Evolutionary conservation across 805 yeast genomes (phyloP).

Genomic region (Yarrowia deformans): DNA sequence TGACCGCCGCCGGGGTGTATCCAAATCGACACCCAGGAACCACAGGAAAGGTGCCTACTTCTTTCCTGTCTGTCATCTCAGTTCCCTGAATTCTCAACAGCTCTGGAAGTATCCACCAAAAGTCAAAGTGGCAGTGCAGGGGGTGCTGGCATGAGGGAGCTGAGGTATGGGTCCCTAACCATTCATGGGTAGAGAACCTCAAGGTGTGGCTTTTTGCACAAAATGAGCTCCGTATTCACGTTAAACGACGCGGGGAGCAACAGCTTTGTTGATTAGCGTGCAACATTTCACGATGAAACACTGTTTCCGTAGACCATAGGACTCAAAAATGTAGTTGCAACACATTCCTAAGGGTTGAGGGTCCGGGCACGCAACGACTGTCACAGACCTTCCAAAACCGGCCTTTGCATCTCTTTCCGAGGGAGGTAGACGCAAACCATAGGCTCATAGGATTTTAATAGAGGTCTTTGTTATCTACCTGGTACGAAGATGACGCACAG

Average conservation of each 20-base stretch:
- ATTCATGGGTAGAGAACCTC: constrained; percentile 3
- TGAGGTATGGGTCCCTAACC: background rate
- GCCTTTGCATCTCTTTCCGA: background rate
- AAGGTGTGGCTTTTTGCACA: background rate
- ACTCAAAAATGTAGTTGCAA: background rate
- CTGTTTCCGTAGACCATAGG: background rate
- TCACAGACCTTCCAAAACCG: background rate
- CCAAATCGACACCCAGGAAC: background rate
- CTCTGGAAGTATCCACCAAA: constrained; percentile 24
- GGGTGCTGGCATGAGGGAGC: background rate
- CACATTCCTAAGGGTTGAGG: background rate
- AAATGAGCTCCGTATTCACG: background rate
- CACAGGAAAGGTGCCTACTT: background rate
- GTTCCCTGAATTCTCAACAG: background rate
- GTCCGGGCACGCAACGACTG: background rate
- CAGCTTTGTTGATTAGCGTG: background rate
- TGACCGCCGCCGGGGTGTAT: background rate
- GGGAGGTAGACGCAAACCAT: constrained; percentile 9
- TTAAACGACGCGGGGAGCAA: background rate
- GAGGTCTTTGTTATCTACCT: background rate
- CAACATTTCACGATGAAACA: background rate
- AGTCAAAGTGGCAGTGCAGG: constrained; percentile 5
- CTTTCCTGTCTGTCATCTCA: background rate
- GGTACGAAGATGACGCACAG: background rate
- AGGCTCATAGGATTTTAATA: background rate